A percentile compares a stretch with the other conserved stretches of the same genome.
Conservation (phyloP, 305 asterid genomes). For the Fraxinus nigra region DNA sequence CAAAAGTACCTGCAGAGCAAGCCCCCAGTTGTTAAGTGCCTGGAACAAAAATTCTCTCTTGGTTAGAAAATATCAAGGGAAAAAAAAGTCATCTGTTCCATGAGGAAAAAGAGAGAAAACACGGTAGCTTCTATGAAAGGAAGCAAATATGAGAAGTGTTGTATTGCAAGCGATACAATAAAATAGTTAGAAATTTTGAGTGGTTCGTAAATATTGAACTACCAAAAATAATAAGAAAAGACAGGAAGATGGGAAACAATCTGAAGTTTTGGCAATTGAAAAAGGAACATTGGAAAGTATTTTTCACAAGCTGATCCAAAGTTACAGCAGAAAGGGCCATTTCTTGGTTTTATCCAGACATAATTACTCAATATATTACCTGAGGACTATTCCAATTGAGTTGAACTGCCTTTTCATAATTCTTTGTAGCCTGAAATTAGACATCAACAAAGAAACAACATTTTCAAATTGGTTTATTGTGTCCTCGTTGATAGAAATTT, state of each 20-base stretch:
- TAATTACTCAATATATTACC: conserved; percentile 43
- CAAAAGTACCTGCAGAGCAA: conserved; percentile 89
- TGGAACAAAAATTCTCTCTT: conserved; percentile 28
- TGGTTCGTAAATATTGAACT: not conserved
- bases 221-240: not conserved
- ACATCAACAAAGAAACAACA: conserved; percentile 22
- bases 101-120: not conserved
- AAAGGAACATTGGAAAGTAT: not conserved
- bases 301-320: conserved; percentile 13
- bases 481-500: not conserved
- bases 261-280: not conserved
- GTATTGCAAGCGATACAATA: not conserved
- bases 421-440: conserved; percentile 75
- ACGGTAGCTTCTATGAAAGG: not conserved
- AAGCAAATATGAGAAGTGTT: not conserved
- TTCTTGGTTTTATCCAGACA: not conserved
- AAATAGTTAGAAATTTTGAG: not conserved
- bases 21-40: conserved; percentile 99
- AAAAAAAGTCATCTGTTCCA: not conserved
- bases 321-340: not conserved
- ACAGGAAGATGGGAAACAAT: not conserved
- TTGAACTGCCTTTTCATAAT: conserved; percentile 92
- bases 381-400: conserved; percentile 99
- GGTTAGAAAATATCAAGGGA: conserved; percentile 19
- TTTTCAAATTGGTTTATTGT: not conserved